These are phyloP conservation scores for Cicer yamashitae DNA, from an alignment of 306 rosid genomes.

Conservation along the genomic window DNA sequence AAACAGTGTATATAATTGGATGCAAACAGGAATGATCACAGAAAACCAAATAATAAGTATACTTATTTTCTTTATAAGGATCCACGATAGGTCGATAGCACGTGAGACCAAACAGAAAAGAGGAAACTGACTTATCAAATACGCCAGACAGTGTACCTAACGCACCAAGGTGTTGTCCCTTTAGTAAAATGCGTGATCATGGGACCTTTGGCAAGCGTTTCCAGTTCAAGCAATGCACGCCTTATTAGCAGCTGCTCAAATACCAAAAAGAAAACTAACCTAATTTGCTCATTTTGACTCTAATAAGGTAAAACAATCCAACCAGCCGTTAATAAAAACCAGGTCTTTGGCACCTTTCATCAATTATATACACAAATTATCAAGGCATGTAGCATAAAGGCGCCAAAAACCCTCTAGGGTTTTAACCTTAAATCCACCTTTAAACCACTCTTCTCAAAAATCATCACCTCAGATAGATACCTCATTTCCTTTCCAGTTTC, in stretches of 20 bases:
- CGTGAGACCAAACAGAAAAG: background rate
- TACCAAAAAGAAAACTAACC: constrained; percentile 2
- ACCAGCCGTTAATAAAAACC: background rate
- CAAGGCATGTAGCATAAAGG: background rate
- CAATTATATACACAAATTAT: background rate
- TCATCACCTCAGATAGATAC: background rate
- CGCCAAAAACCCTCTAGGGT: constrained; percentile 5
- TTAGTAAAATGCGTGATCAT: background rate
- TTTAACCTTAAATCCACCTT: background rate
- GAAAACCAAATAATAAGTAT: background rate
- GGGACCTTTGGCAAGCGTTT: background rate
- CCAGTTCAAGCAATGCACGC: background rate
- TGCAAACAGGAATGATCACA: background rate
- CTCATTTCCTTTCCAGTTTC: constrained; percentile 5
- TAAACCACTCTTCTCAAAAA: constrained; percentile 13
- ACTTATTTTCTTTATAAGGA: background rate
- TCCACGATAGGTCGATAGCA: background rate
- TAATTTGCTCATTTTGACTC: constrained; percentile 1
- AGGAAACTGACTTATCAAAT: background rate
- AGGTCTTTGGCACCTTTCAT: constrained; percentile 16
- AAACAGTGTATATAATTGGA: background rate
- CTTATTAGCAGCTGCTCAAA: constrained; percentile 2
- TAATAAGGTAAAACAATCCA: background rate
- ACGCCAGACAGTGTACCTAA: background rate
- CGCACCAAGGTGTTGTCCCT: background rate